A percentile compares a stretch with the other conserved stretches of the same genome.
phyloP scores from a whole-genome alignment of 306 rosid genomes.

The Vachellia pachyceras region DNA sequence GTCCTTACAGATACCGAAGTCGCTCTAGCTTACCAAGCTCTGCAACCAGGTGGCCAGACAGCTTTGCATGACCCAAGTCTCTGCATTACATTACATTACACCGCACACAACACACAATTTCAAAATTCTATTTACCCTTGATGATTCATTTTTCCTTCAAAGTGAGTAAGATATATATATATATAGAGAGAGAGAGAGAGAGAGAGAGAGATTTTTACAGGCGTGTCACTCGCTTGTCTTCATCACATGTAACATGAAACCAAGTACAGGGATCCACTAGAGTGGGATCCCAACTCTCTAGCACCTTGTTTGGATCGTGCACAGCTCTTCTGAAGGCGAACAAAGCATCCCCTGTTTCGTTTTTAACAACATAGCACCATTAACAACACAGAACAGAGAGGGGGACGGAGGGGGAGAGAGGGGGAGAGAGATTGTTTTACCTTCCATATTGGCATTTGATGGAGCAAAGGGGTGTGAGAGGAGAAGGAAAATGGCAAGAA shows the following conservation, averaged over 20 bases:
- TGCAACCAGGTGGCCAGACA: conserved; percentile 73
- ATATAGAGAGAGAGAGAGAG: background rate
- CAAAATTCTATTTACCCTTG: background rate
- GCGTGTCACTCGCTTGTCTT: conserved; percentile 66
- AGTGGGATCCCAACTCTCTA: conserved; percentile 91
- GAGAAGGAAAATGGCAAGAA: conserved; percentile 38
- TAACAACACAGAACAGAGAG: background rate
- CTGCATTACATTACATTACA: conserved; percentile 47
- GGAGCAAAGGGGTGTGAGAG: conserved; percentile 39
- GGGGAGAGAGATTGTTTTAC: conserved; percentile 32
- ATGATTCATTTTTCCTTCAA: background rate
- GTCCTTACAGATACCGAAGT: conserved; percentile 81
- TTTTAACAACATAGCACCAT: background rate
- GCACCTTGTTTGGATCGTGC: conserved; percentile 70
- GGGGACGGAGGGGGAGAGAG: no score
- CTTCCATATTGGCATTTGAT: conserved; percentile 71
- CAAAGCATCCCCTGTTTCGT: conserved; percentile 77
- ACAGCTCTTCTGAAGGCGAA: conserved; percentile 77
- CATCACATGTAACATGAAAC: conserved; percentile 89
- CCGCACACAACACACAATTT: background rate
- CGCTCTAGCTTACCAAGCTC: conserved; percentile 72
- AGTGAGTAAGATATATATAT: no score
- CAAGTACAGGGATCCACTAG: conserved; percentile 93
- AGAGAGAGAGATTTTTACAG: conserved; percentile 49
- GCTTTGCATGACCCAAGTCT: conserved; percentile 88